Evolutionary conservation across 2,329 filamentous ascomycete species (phyloP).

Genomic region (Fusarium acutatum): DNA sequence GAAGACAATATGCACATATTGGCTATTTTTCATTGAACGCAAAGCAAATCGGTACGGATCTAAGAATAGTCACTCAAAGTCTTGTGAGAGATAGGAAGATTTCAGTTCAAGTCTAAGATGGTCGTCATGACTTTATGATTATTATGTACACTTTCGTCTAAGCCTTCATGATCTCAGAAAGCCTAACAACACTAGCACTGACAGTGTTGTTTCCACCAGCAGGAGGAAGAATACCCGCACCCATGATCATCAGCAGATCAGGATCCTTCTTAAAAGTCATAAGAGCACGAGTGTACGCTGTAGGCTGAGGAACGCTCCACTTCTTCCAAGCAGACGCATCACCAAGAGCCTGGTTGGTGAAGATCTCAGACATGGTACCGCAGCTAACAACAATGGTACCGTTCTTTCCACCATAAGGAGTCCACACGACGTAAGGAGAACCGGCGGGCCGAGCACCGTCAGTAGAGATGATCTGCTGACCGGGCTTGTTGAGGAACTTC

Average conservation of each 20-base stretch:
- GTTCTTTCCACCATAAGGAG: constrained; percentile 52
- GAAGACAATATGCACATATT: not conserved
- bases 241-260: constrained; percentile 53
- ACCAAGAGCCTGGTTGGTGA: constrained; percentile 53
- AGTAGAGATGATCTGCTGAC: constrained; percentile 45
- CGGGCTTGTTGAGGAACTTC: constrained; percentile 46
- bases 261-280: constrained; percentile 48
- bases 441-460: constrained; percentile 48
- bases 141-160: not conserved
- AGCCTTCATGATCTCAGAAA: constrained; percentile 41
- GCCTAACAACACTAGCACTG: constrained; percentile 47
- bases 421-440: constrained; percentile 57
- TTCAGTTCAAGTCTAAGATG: accelerated
- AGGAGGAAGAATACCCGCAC: constrained; percentile 56
- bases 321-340: constrained; percentile 49
- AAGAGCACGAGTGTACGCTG: constrained; percentile 50
- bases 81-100: accelerated
- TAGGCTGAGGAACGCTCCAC: constrained; percentile 47
- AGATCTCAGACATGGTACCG: constrained; percentile 50
- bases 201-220: constrained; percentile 55
- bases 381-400: constrained; percentile 56
- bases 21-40: not conserved
- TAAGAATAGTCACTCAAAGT: accelerated
- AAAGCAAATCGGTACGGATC: not conserved
- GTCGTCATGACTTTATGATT: not conserved